phyloP scores from a whole-genome alignment of 2,329 filamentous ascomycete species.

The Ascochyta clinopodiicola region DNA sequence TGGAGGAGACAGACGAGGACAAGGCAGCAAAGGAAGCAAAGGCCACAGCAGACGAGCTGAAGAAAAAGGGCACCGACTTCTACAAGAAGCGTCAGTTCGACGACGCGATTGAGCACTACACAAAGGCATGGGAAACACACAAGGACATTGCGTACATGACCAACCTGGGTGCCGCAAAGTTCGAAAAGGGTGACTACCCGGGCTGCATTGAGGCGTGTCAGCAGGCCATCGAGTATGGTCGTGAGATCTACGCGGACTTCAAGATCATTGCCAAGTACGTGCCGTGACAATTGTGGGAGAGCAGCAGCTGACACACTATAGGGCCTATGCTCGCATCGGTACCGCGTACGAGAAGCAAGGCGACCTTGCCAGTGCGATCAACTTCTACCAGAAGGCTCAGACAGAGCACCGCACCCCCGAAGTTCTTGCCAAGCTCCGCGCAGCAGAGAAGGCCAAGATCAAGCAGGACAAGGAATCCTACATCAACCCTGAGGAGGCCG shows the following conservation, averaged over 20 bases:
- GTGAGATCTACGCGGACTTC: slow-evolving; percentile 90
- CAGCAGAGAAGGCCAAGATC: slow-evolving; percentile 83
- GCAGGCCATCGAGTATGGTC: slow-evolving; percentile 87
- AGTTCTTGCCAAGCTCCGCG: slow-evolving; percentile 88
- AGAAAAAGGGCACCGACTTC: slow-evolving; percentile 88
- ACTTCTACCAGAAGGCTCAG: slow-evolving; percentile 90
- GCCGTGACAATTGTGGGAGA: neutral
- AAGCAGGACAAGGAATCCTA: slow-evolving; percentile 80
- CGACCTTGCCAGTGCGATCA: slow-evolving; percentile 78
- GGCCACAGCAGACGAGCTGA: slow-evolving; percentile 91
- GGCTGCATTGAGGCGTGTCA: slow-evolving; percentile 85
- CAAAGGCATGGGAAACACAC: slow-evolving; percentile 89
- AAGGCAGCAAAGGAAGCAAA: slow-evolving; percentile 87
- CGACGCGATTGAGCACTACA: slow-evolving; percentile 91
- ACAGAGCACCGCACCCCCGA: slow-evolving; percentile 97
- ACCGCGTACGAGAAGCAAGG: slow-evolving; percentile 90
- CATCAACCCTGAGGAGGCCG: slow-evolving; percentile 87
- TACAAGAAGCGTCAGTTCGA: slow-evolving; percentile 99
- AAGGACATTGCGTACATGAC: slow-evolving; percentile 99
- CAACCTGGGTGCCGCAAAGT: slow-evolving; percentile 92
- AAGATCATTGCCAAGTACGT: slow-evolving; percentile 91
- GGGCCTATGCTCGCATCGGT: slow-evolving; percentile 91
- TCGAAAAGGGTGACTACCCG: slow-evolving; percentile 94
- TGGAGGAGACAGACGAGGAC: slow-evolving; percentile 87
- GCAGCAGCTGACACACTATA: slow-evolving; percentile 33